A percentile compares a stretch with the other conserved stretches of the same genome.
phyloP scores from a whole-genome alignment of 768 basidiomycete genomes.

The Filobasidium floriforme region DNA sequence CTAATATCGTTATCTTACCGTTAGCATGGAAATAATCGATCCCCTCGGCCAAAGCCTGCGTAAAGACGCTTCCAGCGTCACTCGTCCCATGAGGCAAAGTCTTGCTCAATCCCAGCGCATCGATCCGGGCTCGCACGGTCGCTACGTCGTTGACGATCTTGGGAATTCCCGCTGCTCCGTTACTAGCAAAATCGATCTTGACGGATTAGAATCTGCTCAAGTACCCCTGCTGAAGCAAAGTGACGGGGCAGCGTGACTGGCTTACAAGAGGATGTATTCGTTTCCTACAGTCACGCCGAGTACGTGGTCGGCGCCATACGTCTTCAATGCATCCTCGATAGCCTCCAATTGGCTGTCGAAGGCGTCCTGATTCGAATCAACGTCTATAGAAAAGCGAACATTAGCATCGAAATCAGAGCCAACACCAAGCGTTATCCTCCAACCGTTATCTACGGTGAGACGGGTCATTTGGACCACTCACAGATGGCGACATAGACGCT shows the following conservation, averaged over 20 bases:
- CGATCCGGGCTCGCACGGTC: conserved; percentile 47
- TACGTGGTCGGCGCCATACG: conserved; percentile 69
- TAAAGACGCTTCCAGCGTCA: conserved; percentile 82
- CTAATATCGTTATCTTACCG: conserved; percentile 41
- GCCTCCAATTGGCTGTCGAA: conserved; percentile 65
- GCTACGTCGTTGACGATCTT: conserved; percentile 61
- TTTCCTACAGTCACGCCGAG: conserved; percentile 49
- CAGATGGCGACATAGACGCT: conserved; percentile 53
- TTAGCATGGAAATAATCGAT: conserved; percentile 58
- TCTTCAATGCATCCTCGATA: conserved; percentile 63
- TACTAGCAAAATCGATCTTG: not conserved
- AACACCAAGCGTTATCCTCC: not conserved
- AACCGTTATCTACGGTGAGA: not conserved
- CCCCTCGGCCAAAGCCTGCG: conserved; percentile 55
- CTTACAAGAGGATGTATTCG: conserved; percentile 19
- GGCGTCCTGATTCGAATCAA: conserved; percentile 57
- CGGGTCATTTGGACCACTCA: conserved; percentile 18
- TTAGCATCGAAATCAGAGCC: not conserved
- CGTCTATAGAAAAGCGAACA: conserved; percentile 34
- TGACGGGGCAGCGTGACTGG: not conserved
- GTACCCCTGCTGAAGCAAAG: too few species aligned
- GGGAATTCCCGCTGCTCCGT: conserved; percentile 31
- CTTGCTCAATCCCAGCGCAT: conserved; percentile 55
- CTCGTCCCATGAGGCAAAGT: conserved; percentile 65
- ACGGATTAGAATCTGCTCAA: too few species aligned